These are phyloP conservation scores for Colletotrichum noveboracense DNA, from an alignment of 2,329 filamentous ascomycete species.

Conservation along the genomic window DNA sequence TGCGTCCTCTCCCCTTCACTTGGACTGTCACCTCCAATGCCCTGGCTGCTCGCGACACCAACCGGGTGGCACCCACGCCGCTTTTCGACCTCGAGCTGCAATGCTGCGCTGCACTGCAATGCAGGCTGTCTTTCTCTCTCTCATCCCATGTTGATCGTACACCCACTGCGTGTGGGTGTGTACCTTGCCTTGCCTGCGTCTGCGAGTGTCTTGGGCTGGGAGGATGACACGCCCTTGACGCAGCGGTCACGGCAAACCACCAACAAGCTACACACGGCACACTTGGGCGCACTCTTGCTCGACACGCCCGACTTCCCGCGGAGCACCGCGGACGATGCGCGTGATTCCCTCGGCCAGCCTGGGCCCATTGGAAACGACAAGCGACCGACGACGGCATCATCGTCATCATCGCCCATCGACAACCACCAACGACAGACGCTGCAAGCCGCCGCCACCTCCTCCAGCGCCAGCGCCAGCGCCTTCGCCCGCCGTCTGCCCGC, in stretches of 20 bases:
- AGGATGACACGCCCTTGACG: slow-evolving; percentile 21
- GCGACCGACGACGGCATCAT: not conserved
- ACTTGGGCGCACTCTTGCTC: not conserved
- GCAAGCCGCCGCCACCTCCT: not conserved
- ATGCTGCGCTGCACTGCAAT: not conserved
- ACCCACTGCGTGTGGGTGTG: not conserved
- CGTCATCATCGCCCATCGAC: not conserved
- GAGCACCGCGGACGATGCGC: not conserved
- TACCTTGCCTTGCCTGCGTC: not conserved
- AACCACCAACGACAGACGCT: not conserved
- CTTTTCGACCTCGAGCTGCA: slow-evolving; percentile 3
- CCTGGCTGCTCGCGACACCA: not conserved
- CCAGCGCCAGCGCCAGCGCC: not conserved
- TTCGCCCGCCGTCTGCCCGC: not conserved
- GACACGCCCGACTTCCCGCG: not conserved
- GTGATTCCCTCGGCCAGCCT: not conserved
- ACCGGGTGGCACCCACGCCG: slow-evolving; percentile 14
- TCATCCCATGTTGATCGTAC: slow-evolving; percentile 3
- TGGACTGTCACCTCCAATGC: not conserved
- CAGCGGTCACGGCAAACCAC: not conserved
- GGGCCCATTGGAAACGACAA: not conserved
- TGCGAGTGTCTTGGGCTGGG: not conserved
- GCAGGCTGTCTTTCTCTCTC: not conserved
- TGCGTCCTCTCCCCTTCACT: not conserved
- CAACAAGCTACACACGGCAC: not conserved